Evolutionary conservation across 495 filamentous ascomycete genomes (phyloP).

Genomic region (Parathielavia hyrcaniae): DNA sequence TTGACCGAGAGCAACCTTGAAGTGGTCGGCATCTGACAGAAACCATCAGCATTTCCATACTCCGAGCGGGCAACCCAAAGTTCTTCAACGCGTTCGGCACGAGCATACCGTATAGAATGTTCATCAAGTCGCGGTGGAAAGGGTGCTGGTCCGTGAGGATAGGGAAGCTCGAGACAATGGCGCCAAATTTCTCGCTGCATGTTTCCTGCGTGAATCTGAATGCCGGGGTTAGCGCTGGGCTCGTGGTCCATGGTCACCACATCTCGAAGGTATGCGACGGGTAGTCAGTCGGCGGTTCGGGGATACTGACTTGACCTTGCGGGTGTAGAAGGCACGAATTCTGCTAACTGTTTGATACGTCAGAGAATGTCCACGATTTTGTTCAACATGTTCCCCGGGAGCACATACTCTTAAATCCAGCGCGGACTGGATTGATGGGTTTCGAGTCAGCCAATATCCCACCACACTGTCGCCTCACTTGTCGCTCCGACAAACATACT

Average conservation of each 20-base stretch:
- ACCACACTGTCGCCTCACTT: neutral
- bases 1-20: constrained; percentile 92
- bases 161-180: constrained; percentile 88
- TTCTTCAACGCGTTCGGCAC: neutral
- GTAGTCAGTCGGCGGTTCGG: constrained; percentile 27
- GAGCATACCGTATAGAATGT: constrained; percentile 53
- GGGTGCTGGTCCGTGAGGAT: constrained; percentile 93
- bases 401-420: constrained; percentile 76
- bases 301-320: constrained; percentile 77
- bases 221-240: constrained; percentile 27
- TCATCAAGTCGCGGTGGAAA: constrained; percentile 67
- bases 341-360: constrained; percentile 54
- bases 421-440: constrained; percentile 50
- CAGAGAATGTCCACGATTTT: constrained; percentile 1
- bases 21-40: constrained; percentile 87
- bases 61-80: neutral
- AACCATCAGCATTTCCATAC: constrained; percentile 44
- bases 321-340: constrained; percentile 92
- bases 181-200: constrained; percentile 84
- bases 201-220: constrained; percentile 82
- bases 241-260: constrained; percentile 50
- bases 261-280: constrained; percentile 48
- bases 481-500: constrained; percentile 36
- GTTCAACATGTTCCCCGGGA: neutral
- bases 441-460: constrained; percentile 18